These are phyloP conservation scores for Sphagnurus paluster DNA, from an alignment of 1,284 basidiomycete genomes.

Conservation along the genomic window DNA sequence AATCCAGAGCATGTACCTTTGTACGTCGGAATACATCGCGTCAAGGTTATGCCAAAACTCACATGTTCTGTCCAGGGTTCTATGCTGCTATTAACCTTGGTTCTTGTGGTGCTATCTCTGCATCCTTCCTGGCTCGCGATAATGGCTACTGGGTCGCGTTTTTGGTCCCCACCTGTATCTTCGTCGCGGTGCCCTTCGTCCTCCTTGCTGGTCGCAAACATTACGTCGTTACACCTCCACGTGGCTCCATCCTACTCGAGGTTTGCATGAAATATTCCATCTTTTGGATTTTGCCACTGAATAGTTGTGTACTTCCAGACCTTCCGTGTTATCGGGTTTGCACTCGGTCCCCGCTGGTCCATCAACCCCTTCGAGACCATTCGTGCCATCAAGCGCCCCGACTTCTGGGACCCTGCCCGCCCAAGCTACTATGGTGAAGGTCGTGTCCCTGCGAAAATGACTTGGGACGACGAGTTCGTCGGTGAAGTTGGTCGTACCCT, in stretches of 20 bases:
- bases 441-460: constrained; percentile 35
- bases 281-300: neutral
- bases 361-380: constrained; percentile 35
- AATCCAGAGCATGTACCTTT: constrained; percentile 47
- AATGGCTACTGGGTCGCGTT: constrained; percentile 48
- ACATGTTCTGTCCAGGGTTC: constrained; percentile 31
- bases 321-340: constrained; percentile 34
- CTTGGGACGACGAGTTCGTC: constrained; percentile 60
- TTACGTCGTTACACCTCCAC: constrained; percentile 55
- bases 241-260: constrained; percentile 56
- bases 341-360: constrained; percentile 35
- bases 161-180: constrained; percentile 45
- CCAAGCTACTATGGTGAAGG: constrained; percentile 40
- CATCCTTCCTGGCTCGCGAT: constrained; percentile 48
- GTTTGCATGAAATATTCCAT: constrained; percentile 17
- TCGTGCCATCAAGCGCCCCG: constrained; percentile 28
- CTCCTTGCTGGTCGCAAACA: constrained; percentile 47
- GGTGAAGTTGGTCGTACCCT: constrained; percentile 62
- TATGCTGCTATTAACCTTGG: constrained; percentile 59
- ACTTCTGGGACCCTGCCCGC: constrained; percentile 64
- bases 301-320: constrained; percentile 23
- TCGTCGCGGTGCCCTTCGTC: constrained; percentile 45
- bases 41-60: neutral
- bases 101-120: constrained; percentile 48
- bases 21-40: constrained; percentile 19